Evolutionary conservation across 78 protist species (phyloP).

Genomic region (Dictyostelium intermedium): DNA sequence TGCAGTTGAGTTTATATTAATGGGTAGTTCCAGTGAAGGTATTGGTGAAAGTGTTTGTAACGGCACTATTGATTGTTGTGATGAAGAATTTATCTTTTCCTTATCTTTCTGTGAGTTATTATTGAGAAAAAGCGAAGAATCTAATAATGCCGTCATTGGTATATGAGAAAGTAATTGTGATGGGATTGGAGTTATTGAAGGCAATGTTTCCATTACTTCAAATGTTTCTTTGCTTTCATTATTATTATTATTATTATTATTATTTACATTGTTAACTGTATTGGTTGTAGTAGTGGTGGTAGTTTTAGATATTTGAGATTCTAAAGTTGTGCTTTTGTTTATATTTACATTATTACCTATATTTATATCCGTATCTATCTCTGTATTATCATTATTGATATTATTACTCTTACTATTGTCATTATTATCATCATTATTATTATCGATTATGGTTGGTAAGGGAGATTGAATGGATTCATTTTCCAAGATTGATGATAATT

Average conservation of each 20-base stretch:
- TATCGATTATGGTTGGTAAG: neutral
- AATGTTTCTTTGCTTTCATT: neutral
- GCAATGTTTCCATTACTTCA: no score
- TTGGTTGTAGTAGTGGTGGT: neutral
- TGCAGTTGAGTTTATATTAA: neutral
- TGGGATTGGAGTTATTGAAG: neutral
- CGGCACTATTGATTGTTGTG: neutral
- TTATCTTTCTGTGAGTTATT: neutral
- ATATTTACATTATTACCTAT: neutral
- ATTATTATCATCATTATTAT: neutral
- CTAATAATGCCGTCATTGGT: neutral
- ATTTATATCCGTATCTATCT: neutral
- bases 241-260: no score
- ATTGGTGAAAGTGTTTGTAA: neutral
- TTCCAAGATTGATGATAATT: neutral
- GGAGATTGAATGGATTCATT: neutral
- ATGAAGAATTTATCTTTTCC: neutral
- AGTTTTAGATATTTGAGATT: no score
- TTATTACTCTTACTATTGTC: neutral
- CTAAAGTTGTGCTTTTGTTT: neutral
- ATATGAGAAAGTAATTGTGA: neutral
- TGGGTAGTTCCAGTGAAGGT: neutral
- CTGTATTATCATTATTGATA: neutral
- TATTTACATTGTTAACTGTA: neutral
- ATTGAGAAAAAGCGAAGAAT: neutral